Evolutionary conservation across 176 grass and related monocot species (phyloP).

Genomic region (Oryza meyeriana): DNA sequence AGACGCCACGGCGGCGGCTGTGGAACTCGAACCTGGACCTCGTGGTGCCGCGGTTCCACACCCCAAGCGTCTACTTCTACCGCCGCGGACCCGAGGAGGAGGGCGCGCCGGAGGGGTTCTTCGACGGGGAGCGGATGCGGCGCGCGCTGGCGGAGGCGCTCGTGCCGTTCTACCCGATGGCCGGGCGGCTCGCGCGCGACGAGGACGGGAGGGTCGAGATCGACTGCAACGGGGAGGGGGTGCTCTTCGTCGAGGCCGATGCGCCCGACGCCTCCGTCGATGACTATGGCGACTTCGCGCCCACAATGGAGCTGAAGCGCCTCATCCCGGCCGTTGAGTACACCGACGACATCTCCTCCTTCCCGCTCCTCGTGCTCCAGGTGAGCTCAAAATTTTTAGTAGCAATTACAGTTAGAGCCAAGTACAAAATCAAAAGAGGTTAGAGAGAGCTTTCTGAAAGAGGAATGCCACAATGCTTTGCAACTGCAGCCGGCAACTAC

Average conservation of each 20-base stretch:
- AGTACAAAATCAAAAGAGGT: background rate
- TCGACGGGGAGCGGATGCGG: constrained; percentile 52
- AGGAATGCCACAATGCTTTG: background rate
- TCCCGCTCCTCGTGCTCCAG: constrained; percentile 82
- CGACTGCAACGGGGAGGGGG: constrained; percentile 68
- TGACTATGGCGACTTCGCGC: constrained; percentile 85
- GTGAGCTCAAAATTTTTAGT: constrained; percentile 22
- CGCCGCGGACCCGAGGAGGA: background rate
- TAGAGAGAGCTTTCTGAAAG: background rate
- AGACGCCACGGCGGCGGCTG: constrained; percentile 50
- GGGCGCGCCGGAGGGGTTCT: constrained; percentile 35
- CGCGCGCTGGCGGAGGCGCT: constrained; percentile 59
- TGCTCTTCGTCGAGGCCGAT: constrained; percentile 84
- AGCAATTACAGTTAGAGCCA: background rate
- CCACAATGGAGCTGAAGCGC: constrained; percentile 76
- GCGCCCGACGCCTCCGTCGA: constrained; percentile 40
- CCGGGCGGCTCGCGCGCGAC: constrained; percentile 67
- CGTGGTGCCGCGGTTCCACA: constrained; percentile 83
- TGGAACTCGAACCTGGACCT: constrained; percentile 92
- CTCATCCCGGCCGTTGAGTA: constrained; percentile 79
- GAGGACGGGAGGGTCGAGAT: constrained; percentile 85
- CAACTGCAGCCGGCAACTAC: background rate
- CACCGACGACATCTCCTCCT: constrained; percentile 72
- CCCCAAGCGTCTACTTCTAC: constrained; percentile 92
- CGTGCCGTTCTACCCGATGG: constrained; percentile 84